phyloP scores from a whole-genome alignment of 768 basidiomycete genomes.

The Suillus ampliporus region DNA sequence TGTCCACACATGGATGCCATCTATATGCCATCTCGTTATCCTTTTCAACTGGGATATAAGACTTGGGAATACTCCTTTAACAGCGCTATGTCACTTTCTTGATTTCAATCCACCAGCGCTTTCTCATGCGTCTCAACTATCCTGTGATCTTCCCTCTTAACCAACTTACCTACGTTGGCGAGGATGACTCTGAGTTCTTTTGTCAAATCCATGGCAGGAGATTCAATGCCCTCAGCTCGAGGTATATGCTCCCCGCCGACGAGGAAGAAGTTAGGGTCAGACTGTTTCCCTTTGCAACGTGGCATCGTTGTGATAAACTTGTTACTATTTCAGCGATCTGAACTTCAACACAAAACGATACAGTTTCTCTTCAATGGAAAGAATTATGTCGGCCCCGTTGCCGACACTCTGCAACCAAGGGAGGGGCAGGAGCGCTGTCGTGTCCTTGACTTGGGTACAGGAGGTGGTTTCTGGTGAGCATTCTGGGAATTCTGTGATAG shows the following conservation, averaged over 20 bases:
- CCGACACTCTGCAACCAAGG: constrained; percentile 51
- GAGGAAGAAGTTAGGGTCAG: constrained; percentile 66
- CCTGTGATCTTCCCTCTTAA: constrained; percentile 41
- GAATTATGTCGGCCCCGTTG: constrained; percentile 71
- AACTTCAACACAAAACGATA: constrained; percentile 67
- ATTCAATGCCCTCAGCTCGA: constrained; percentile 58
- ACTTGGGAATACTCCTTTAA: constrained; percentile 21
- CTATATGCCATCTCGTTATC: constrained; percentile 39
- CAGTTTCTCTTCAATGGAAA: constrained; percentile 68
- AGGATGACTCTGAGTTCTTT: constrained; percentile 59
- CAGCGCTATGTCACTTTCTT: constrained; percentile 29
- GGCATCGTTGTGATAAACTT: constrained; percentile 8
- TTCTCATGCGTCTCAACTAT: constrained; percentile 36
- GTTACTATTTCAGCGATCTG: constrained; percentile 54
- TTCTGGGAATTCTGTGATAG: constrained; percentile 10
- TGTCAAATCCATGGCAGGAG: constrained; percentile 55
- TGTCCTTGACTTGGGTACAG: constrained; percentile 74
- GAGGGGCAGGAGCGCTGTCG: constrained; percentile 37
- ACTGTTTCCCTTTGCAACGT: constrained; percentile 2
- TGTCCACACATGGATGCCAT: constrained; percentile 28
- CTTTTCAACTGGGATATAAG: constrained; percentile 35
- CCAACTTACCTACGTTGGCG: constrained; percentile 44
- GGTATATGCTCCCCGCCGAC: constrained; percentile 71
- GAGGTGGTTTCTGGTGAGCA: constrained; percentile 63
- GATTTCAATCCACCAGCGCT: constrained; percentile 4